These are phyloP conservation scores for Cucurbita argyrosperma DNA, from an alignment of 306 rosid genomes.

Conservation along the genomic window DNA sequence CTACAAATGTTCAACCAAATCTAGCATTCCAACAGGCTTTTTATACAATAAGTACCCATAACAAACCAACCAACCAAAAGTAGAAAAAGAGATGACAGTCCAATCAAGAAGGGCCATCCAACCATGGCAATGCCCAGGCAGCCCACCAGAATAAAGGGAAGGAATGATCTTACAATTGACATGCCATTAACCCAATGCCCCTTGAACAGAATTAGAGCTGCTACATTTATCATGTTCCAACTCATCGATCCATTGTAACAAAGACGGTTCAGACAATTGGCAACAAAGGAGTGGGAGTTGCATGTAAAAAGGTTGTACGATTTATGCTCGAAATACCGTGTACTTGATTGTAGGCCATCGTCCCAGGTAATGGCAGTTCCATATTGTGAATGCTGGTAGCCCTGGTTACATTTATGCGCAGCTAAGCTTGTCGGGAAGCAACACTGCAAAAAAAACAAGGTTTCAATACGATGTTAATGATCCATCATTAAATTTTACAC, in stretches of 20 bases:
- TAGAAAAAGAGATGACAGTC: constrained; percentile 38
- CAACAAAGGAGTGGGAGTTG: constrained; percentile 68
- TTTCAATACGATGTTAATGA: neutral
- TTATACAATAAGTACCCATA: constrained; percentile 41
- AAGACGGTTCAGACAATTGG: constrained; percentile 62
- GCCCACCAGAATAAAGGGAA: constrained; percentile 65
- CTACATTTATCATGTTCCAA: constrained; percentile 87
- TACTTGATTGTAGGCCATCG: constrained; percentile 49
- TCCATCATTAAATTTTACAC: neutral
- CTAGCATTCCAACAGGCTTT: constrained; percentile 49
- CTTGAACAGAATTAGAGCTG: constrained; percentile 48
- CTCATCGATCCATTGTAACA: constrained; percentile 62
- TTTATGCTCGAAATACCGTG: constrained; percentile 41
- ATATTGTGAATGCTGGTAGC: constrained; percentile 48
- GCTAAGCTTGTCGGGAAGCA: constrained; percentile 64
- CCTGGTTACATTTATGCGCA: constrained; percentile 55
- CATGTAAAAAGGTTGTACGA: constrained; percentile 83
- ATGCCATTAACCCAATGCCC: constrained; percentile 67
- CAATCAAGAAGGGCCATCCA: constrained; percentile 74
- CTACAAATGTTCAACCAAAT: neutral
- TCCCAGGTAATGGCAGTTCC: constrained; percentile 86
- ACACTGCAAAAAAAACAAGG: constrained; percentile 42
- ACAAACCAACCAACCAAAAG: constrained; percentile 75
- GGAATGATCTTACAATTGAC: constrained; percentile 59
- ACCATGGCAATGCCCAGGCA: constrained; percentile 45